Conservation (phyloP, 2,329 filamentous ascomycete genomes). For the Alternaria consortialis region DNA sequence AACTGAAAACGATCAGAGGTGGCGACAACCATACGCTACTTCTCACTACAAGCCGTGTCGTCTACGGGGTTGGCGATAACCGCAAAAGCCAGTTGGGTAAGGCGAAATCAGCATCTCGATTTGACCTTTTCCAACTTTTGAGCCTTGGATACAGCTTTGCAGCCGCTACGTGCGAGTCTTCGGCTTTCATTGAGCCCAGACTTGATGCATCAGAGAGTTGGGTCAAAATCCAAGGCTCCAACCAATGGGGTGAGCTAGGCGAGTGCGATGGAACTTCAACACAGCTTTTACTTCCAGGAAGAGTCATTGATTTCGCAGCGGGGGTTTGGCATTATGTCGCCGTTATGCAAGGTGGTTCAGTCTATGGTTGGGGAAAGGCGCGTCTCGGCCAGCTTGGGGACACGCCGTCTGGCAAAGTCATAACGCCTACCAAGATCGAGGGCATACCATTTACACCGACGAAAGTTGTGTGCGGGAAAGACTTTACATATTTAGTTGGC, state of each 20-base stretch:
- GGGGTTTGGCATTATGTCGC: slow-evolving; percentile 81
- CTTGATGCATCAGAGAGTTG: neutral
- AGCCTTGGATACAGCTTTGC: neutral
- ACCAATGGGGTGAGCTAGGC: slow-evolving; percentile 41
- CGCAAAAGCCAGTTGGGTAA: slow-evolving; percentile 56
- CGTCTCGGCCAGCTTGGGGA: slow-evolving; percentile 83
- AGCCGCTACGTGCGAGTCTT: slow-evolving; percentile 38
- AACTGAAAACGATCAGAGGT: slow-evolving; percentile 57
- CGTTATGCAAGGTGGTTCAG: slow-evolving; percentile 76
- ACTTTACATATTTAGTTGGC: slow-evolving; percentile 80
- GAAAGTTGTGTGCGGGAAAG: slow-evolving; percentile 79
- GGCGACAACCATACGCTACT: slow-evolving; percentile 91
- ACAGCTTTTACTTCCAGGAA: slow-evolving; percentile 5
- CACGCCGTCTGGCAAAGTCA: slow-evolving; percentile 54
- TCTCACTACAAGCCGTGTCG: slow-evolving; percentile 64
- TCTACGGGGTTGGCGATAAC: slow-evolving; percentile 74
- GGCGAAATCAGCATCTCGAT: neutral
- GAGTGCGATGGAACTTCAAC: slow-evolving; percentile 2
- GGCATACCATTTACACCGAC: slow-evolving; percentile 68
- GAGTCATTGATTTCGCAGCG: slow-evolving; percentile 70
- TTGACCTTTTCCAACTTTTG: slow-evolving; percentile 16
- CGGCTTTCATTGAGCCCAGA: slow-evolving; percentile 32
- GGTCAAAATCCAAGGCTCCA: slow-evolving; percentile 27
- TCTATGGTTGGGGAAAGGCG: slow-evolving; percentile 88
- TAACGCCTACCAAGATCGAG: slow-evolving; percentile 27